phyloP scores from a whole-genome alignment of 192 early-diverging fungal species.

The Backusella morwellensis region DNA sequence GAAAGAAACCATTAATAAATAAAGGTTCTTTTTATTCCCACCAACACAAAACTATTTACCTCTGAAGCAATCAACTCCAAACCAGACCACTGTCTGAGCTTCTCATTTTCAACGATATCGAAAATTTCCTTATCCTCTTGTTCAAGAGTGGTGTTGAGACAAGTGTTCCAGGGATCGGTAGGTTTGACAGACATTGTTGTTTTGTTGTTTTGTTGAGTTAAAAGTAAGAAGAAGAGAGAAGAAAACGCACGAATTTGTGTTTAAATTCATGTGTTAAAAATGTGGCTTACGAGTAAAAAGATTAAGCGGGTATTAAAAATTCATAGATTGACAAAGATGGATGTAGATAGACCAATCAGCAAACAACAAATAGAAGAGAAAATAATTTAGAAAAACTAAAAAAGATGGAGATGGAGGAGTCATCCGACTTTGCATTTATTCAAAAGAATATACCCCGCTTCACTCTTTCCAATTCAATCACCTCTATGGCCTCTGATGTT shows the following conservation, averaged over 20 bases:
- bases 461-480: slow-evolving; percentile 20
- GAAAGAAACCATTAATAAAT: background rate
- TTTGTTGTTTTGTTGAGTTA: background rate
- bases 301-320: slow-evolving; percentile 5
- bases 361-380: slow-evolving; percentile 5
- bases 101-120: slow-evolving; percentile 93
- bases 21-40: background rate
- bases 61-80: slow-evolving; percentile 99
- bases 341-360: slow-evolving; percentile 12
- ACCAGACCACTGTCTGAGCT: slow-evolving; percentile 97
- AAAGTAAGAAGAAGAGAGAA: background rate
- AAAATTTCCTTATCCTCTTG: slow-evolving; percentile 94
- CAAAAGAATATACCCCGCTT: background rate
- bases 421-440: slow-evolving; percentile 6
- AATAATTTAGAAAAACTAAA: slow-evolving; percentile 8
- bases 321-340: slow-evolving; percentile 14
- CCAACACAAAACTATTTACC: slow-evolving; percentile 42
- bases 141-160: slow-evolving; percentile 87
- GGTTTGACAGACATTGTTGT: slow-evolving; percentile 31
- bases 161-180: slow-evolving; percentile 61
- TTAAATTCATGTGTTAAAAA: slow-evolving; percentile 7
- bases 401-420: background rate
- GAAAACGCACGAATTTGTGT: background rate
- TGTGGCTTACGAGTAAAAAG: slow-evolving; percentile 3
- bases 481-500: slow-evolving; percentile 41